Evolutionary conservation across 169 alveolate genomes (phyloP), one percentile per base, ranked within the genome.

Genomic region (Plasmodium ovale): DNA sequence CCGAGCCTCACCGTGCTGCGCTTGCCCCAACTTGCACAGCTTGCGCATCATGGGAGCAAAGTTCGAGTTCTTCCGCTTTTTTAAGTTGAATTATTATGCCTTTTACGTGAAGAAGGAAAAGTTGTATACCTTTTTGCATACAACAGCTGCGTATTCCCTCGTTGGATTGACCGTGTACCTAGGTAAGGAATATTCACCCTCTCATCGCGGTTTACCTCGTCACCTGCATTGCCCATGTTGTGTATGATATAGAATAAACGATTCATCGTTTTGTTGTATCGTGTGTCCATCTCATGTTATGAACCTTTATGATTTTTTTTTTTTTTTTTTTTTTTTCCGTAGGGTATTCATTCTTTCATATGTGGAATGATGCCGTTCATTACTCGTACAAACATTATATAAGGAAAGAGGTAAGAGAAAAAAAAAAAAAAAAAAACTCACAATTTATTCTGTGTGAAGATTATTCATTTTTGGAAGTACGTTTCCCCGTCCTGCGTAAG

Each of bases 321-420:
- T 54, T n/a, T 27, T 49, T n/a, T 19, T n/a, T 25, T 27, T 62
- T 16, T 44, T n/a, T 10, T 54, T 58, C 54, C 35, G 14, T 64
- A 84, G 91, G 91, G 2, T 84, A 84, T 44, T 68, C 91, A 0
- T 84, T 84, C 35, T 67, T 84, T 31, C 71, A 67, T 44, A 84
- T 84, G 91, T 84, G 91, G 91, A 84, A 84, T 39, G 91, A 84
- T 27, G 91, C 91, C 9, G 91, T 84, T n/a, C 91, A 84, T n/a
- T 84, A 84, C 49, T 84, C 91, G 25, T 84, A 84, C 67, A 84
- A 84, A 29, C 91, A 84, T 31, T 84, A 84, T 42, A 42, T 84
- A 58, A 53, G 91, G 60, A 84, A 84, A 60, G 91, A 84, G 44
- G 91, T 84, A 84, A 67, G 64, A 7, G 1, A 0, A 68, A 70